Percentiles rank a stretch among this genome's conserved stretches.
Conservation (phyloP, 805 yeast species). For the Hanseniaspora hatyaiensis region DNA sequence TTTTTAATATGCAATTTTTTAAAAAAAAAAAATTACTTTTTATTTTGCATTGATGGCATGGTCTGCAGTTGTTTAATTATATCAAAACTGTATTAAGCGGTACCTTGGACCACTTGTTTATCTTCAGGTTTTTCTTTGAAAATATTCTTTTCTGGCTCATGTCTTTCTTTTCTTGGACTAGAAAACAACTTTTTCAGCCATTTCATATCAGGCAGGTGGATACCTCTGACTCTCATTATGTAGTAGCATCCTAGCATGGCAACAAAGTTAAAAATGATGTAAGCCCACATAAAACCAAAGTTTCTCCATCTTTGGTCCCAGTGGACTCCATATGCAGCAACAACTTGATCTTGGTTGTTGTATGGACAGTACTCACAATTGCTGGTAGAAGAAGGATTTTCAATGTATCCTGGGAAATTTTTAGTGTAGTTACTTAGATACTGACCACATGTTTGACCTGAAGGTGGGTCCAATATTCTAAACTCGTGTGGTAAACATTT, state of each 20-base stretch:
- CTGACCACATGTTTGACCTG: constrained; percentile 40
- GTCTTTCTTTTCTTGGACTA: constrained; percentile 37
- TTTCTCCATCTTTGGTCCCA: constrained; percentile 55
- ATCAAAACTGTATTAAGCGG: no score
- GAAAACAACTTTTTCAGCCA: constrained; percentile 33
- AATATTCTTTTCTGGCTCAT: constrained; percentile 37
- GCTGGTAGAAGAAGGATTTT: constrained; percentile 36
- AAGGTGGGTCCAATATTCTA: constrained; percentile 33
- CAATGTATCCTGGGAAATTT: constrained; percentile 36
- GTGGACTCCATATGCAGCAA: constrained; percentile 34
- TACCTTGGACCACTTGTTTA: constrained; percentile 22
- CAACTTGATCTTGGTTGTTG: constrained; percentile 46
- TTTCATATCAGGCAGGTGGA: constrained; percentile 28
- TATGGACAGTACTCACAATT: constrained; percentile 53
- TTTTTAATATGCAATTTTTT: no score
- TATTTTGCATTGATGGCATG: no score
- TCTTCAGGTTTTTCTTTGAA: constrained; percentile 34
- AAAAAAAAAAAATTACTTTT: no score
- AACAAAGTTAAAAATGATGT: constrained; percentile 32
- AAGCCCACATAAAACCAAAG: constrained; percentile 44
- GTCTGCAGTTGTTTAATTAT: no score
- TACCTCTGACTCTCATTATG: constrained; percentile 33
- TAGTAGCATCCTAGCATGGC: constrained; percentile 33
- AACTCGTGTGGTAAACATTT: constrained; percentile 32
- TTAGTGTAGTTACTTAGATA: constrained; percentile 32